Evolutionary conservation across 176 grass and related monocot genomes (phyloP), one percentile per base, ranked within the genome.

Genomic region (Juncus inflexus): DNA sequence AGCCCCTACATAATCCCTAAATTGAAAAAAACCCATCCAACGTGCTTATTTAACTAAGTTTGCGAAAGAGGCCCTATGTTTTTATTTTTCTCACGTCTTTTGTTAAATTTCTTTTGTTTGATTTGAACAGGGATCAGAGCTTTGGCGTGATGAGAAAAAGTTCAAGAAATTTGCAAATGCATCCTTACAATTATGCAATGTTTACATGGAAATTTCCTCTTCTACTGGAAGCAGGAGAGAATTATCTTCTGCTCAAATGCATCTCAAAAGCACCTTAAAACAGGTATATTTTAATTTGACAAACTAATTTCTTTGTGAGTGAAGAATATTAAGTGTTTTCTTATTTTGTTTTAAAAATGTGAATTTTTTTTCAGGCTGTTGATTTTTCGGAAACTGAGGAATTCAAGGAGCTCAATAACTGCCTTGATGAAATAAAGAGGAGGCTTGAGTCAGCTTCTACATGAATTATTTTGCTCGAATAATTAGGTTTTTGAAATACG

Each of bases 231-330:
- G 66, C 63, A 57, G 52, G 6, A 75, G 50, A 66, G 84, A 96
- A 54, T 74, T 96, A 78, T 80, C 87, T 38, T 57, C 64, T 62
- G 91, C 81, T 19, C 87, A 90, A 79, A 86, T 96, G 87, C 87
- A 90, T 61, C 81, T 96, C 40, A 87, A 76, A 90, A 90, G 84
- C 66, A 76, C 79, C 42, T 86, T 96, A 61, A 96, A 90, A 73
- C 81, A 91, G 91, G 87, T 88, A 60, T 73, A 8, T 37, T 28
- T 28, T 28, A 28, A 28, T 28, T 28, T 28, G 35, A 62, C 52
- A 50, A 41, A 9, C 19, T 47, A 68, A 53, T 60, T 10, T 43
- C 54, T 7, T 14, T 77, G 40, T 45, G 51, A 40, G 62, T 79
- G 10, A 42, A 52, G 19, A 45, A 38, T 61, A 15, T 36, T 64